Evolutionary conservation across 2,329 filamentous ascomycete species (phyloP), one percentile per base, ranked within the genome.

Genomic region (Fusarium devonianum): DNA sequence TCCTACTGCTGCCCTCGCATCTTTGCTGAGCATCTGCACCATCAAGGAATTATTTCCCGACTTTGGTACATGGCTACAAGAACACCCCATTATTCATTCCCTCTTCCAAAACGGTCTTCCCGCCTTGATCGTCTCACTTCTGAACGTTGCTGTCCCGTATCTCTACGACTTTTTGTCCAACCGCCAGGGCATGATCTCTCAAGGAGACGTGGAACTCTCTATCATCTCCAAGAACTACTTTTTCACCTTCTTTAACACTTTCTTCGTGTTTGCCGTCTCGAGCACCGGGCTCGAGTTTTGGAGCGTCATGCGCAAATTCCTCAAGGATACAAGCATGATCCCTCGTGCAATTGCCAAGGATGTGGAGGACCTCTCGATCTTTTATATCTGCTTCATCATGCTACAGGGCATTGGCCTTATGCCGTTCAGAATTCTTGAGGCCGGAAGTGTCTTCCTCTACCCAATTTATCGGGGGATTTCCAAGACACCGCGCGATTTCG

Each of bases 161-260:
- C 77, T 99, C 0, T 99, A 99, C 74, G 92, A 96, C 63, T 97
- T 87, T 77, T 82, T 99, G 9, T 91, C 93, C 3, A 92, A 92
- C 69, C 82, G 85, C 41, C 94, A 99, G 75, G 94, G 94, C 37
- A 95, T 95, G 86, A 90, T 96, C 40, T 97, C 94, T 1, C 90
- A 92, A 63, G 91, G 91, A 33, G 94, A 99, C 55, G 87, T 99
- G 16, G 94, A 97, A 71, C 80, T 99, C 6, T 97, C 94, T 0
- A 81, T 95, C 33, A 93, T 99, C 59, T 96, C 91, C 43, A 99
- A 99, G 76, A 99, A 97, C 72, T 99, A 97, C 75, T 96, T 97
- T 79, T 99, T 99, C 70, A 92, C 89, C 8, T 99, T 99, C 73
- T 97, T 99, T 83, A 99, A 99, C 73, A 90, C 97, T 48, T 99